Conservation (phyloP, 2,329 filamentous ascomycete species). For the Colletotrichum scovillei region DNA sequence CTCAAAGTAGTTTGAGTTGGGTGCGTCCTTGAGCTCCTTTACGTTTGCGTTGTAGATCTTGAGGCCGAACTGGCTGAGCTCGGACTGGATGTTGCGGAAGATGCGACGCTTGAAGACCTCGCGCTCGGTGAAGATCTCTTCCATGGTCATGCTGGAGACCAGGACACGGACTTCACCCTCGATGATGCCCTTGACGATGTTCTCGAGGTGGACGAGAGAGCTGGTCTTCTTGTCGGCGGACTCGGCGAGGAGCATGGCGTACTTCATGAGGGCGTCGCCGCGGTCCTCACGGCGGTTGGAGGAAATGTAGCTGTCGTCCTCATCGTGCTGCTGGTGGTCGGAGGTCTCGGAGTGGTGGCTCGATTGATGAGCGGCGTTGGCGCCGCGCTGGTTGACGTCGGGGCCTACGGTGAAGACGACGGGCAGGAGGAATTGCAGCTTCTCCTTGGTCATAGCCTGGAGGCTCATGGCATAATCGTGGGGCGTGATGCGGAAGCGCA, state of each 20-base stretch:
- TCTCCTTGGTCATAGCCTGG: slow-evolving; percentile 91
- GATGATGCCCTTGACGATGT: slow-evolving; percentile 90
- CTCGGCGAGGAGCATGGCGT: slow-evolving; percentile 82
- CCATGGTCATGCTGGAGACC: slow-evolving; percentile 91
- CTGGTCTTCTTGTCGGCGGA: slow-evolving; percentile 64
- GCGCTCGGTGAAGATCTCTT: slow-evolving; percentile 85
- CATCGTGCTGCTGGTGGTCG: slow-evolving; percentile 31
- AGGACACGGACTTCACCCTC: slow-evolving; percentile 88
- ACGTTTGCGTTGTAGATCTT: slow-evolving; percentile 80
- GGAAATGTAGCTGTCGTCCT: slow-evolving; percentile 28
- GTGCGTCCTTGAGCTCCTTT: slow-evolving; percentile 88
- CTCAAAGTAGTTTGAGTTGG: slow-evolving; percentile 84
- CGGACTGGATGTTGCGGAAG: slow-evolving; percentile 80
- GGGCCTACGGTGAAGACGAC: slow-evolving; percentile 90
- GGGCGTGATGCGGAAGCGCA: slow-evolving; percentile 72
- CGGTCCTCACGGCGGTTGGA: slow-evolving; percentile 57
- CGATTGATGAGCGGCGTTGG: slow-evolving; percentile 47
- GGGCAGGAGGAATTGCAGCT: slow-evolving; percentile 83
- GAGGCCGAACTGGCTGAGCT: slow-evolving; percentile 84
- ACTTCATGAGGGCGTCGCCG: slow-evolving; percentile 79
- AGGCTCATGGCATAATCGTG: slow-evolving; percentile 87
- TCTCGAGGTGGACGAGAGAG: slow-evolving; percentile 73
- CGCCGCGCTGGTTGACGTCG: slow-evolving; percentile 71
- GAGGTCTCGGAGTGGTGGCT: slow-evolving; percentile 34
- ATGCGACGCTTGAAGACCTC: slow-evolving; percentile 82